A percentile compares a stretch with the other conserved stretches of the same genome.
Evolutionary conservation across 1,139 yeast species (phyloP).

Genomic region (Taphrina wiesneri): DNA sequence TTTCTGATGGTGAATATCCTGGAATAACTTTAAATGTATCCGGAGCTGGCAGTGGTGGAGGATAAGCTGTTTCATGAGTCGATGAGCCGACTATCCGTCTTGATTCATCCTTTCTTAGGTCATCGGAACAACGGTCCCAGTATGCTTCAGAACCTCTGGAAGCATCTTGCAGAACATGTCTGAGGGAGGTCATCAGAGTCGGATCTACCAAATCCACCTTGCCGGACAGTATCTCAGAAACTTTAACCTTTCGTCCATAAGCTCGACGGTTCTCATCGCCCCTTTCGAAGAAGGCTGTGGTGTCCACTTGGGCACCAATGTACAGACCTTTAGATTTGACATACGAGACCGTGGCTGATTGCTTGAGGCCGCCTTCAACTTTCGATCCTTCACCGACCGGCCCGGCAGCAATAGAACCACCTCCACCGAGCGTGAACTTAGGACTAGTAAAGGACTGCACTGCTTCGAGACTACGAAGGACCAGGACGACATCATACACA

Average conservation of each 20-base stretch:
- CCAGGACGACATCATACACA: constrained; percentile 26
- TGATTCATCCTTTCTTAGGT: background rate
- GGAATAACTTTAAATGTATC: background rate
- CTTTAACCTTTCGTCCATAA: constrained; percentile 12
- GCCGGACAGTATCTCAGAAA: constrained; percentile 19
- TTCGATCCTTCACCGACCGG: constrained; percentile 27
- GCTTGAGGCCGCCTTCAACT: constrained; percentile 4
- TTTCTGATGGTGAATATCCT: background rate
- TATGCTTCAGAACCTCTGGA: background rate
- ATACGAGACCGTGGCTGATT: constrained; percentile 15
- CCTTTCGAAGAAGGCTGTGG: constrained; percentile 18
- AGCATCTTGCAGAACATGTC: background rate
- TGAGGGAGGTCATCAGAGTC: background rate
- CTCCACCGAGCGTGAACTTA: constrained; percentile 23
- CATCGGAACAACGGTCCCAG: constrained; percentile 1
- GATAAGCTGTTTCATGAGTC: background rate
- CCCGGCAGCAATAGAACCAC: constrained; percentile 25
- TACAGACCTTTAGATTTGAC: constrained; percentile 28
- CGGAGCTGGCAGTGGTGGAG: background rate
- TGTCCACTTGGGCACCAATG: constrained; percentile 31
- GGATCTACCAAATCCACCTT: background rate
- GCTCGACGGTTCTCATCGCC: constrained; percentile 28
- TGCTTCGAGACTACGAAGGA: constrained; percentile 12
- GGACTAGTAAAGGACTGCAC: constrained; percentile 17
- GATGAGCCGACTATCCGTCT: background rate